phyloP scores from a whole-genome alignment of 768 basidiomycete genomes.

The Cystobasidium onofrii region DNA sequence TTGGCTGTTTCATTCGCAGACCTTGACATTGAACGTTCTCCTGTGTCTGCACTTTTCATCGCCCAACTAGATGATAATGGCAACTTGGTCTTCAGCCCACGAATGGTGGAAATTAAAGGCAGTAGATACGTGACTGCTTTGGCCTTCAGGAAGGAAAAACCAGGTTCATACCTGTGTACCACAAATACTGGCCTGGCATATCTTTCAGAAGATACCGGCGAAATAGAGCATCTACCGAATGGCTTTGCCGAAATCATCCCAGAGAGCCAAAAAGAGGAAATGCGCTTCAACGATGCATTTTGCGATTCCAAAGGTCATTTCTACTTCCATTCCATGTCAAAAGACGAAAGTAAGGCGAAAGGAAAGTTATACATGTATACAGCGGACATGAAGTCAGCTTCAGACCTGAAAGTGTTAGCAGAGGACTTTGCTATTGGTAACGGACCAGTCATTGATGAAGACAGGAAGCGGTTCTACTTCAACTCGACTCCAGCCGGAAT shows the following conservation, averaged over 20 bases:
- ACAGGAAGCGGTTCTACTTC: slow-evolving; percentile 23
- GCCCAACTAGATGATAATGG: slow-evolving; percentile 8
- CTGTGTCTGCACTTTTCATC: slow-evolving; percentile 23
- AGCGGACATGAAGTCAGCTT: slow-evolving; percentile 6
- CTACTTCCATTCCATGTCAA: slow-evolving; percentile 30
- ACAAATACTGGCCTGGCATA: slow-evolving; percentile 29
- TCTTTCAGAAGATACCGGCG: slow-evolving; percentile 21
- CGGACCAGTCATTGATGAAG: slow-evolving; percentile 27
- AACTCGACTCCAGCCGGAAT: slow-evolving; percentile 12
- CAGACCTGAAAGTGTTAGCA: slow-evolving; percentile 18
- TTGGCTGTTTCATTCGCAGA: neutral
- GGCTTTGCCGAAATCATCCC: slow-evolving; percentile 9
- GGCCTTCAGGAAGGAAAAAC: slow-evolving; percentile 21
- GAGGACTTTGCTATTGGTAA: slow-evolving; percentile 28
- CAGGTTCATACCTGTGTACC: slow-evolving; percentile 22
- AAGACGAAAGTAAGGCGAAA: neutral
- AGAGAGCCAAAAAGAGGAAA: neutral
- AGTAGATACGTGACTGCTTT: slow-evolving; percentile 24
- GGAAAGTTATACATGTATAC: slow-evolving; percentile 31
- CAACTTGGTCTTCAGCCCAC: neutral
- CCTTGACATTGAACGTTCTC: slow-evolving; percentile 29
- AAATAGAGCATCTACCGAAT: neutral
- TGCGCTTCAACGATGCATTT: slow-evolving; percentile 31
- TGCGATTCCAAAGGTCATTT: slow-evolving; percentile 30
- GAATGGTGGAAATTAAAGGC: slow-evolving; percentile 16